Evolutionary conservation across 2,329 filamentous ascomycete genomes (phyloP).

Genomic region (Fusarium tuaranense): DNA sequence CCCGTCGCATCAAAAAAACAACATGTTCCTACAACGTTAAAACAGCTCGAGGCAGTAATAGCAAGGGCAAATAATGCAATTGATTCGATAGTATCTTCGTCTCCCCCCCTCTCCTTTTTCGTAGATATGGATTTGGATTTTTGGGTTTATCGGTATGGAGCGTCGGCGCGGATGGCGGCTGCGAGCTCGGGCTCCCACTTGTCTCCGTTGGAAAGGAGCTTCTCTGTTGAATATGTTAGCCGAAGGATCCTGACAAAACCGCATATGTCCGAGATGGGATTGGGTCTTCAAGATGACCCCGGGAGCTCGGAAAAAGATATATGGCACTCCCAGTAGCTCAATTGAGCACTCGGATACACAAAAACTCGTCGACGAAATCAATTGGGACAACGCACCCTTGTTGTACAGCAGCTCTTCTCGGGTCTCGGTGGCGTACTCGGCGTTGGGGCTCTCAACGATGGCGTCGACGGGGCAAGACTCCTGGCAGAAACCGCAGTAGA

Average conservation of each 20-base stretch:
- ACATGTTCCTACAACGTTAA: constrained; percentile 36
- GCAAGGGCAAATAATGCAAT: constrained; percentile 24
- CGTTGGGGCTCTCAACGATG: constrained; percentile 75
- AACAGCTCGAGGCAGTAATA: constrained; percentile 18
- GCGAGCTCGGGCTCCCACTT: constrained; percentile 99
- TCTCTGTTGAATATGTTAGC: constrained; percentile 65
- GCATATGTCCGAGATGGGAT: constrained; percentile 5
- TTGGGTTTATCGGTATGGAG: constrained; percentile 80
- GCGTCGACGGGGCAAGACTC: constrained; percentile 99
- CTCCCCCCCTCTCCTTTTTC: constrained; percentile 18
- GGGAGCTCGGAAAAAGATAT: neutral
- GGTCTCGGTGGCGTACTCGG: constrained; percentile 73
- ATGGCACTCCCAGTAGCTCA: neutral
- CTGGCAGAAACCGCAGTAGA: constrained; percentile 99
- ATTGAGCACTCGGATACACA: neutral
- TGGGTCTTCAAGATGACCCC: neutral
- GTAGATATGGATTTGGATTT: constrained; percentile 13
- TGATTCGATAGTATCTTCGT: constrained; percentile 12
- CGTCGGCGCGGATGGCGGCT: constrained; percentile 90
- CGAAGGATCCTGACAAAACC: constrained; percentile 11
- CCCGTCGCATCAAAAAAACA: constrained; percentile 21
- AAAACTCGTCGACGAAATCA: neutral
- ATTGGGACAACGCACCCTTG: constrained; percentile 68
- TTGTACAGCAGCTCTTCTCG: constrained; percentile 97
- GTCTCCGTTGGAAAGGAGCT: constrained; percentile 88